phyloP scores from a whole-genome alignment of 768 basidiomycete species.

The Naganishia onofrii region DNA sequence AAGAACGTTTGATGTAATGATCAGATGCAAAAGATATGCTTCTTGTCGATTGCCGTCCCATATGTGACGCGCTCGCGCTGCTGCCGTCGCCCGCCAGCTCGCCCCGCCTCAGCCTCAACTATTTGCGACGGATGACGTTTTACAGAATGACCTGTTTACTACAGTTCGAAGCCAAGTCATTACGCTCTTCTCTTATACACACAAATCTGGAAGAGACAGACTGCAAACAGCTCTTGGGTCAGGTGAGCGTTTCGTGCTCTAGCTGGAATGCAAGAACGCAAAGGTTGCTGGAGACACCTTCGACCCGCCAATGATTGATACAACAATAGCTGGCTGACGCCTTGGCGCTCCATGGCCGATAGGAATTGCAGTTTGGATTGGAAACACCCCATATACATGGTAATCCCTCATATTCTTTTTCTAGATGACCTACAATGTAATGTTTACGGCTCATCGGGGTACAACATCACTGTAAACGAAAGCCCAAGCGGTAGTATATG shows the following conservation, averaged over 20 bases:
- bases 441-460: slow-evolving; percentile 47
- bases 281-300: background rate
- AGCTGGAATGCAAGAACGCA: background rate
- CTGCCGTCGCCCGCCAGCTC: background rate
- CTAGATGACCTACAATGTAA: background rate
- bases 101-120: background rate
- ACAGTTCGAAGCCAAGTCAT: background rate
- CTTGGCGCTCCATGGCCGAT: background rate
- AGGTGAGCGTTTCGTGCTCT: no score
- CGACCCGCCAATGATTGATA: background rate
- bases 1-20: background rate
- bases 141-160: slow-evolving; percentile 18
- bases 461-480: slow-evolving; percentile 47
- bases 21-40: background rate
- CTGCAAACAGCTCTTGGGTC: no score
- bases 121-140: background rate
- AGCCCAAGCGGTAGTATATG: background rate
- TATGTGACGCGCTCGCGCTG: slow-evolving; percentile 14
- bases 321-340: background rate
- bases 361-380: background rate
- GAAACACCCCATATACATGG: slow-evolving; percentile 7
- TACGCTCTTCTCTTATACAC: background rate
- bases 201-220: background rate
- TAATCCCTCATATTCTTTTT: slow-evolving; percentile 18
- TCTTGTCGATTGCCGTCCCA: slow-evolving; percentile 6